Conservation (phyloP, 2,329 filamentous ascomycete genomes). For the Mariannaea elegans region DNA sequence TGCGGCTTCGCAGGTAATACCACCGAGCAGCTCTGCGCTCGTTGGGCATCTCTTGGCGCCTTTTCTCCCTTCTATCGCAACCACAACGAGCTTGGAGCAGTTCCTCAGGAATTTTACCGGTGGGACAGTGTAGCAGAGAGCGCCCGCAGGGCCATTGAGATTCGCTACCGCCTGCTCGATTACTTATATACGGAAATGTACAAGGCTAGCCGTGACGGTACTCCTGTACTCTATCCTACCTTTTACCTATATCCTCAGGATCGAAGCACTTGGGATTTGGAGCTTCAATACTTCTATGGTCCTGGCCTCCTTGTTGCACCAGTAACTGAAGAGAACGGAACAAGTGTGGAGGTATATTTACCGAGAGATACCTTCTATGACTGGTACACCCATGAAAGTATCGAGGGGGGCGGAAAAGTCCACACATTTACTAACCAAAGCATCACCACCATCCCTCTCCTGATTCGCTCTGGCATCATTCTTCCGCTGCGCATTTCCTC, state of each 20-base stretch:
- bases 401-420: slow-evolving; percentile 52
- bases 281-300: slow-evolving; percentile 62
- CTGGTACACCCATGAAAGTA: slow-evolving; percentile 56
- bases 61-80: slow-evolving; percentile 6
- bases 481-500: slow-evolving; percentile 65
- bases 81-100: not conserved
- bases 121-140: slow-evolving; percentile 1
- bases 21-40: not conserved
- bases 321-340: slow-evolving; percentile 55
- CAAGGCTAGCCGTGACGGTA: slow-evolving; percentile 51
- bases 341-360: slow-evolving; percentile 57
- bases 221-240: slow-evolving; percentile 73
- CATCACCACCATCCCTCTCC: slow-evolving; percentile 67
- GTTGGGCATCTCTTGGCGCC: not conserved
- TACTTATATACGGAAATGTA: slow-evolving; percentile 19
- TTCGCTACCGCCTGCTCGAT: slow-evolving; percentile 20
- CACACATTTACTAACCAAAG: slow-evolving; percentile 49
- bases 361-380: slow-evolving; percentile 61
- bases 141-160: slow-evolving; percentile 14
- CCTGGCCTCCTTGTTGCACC: slow-evolving; percentile 58
- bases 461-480: slow-evolving; percentile 71
- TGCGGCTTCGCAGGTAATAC: not conserved
- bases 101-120: not conserved
- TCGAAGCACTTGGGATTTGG: slow-evolving; percentile 53
- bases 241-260: slow-evolving; percentile 75